Conservation (phyloP, 768 basidiomycete species). For the Calocera cornea region DNA sequence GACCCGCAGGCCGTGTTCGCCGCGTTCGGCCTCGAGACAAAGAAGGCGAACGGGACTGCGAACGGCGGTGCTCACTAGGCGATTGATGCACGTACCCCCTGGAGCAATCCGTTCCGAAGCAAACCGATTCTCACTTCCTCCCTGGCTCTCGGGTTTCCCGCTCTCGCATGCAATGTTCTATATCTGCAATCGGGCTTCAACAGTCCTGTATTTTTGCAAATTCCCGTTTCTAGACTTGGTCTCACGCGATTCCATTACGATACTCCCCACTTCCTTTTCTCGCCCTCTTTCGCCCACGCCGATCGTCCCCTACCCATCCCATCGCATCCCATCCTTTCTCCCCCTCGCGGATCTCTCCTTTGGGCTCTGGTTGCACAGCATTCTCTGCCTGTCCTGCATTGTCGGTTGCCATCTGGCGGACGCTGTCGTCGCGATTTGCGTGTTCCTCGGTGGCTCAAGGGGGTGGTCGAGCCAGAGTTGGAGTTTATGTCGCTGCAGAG, state of each 20-base stretch:
- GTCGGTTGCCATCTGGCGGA: neutral
- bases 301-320: too few species aligned
- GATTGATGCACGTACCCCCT: neutral
- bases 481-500: neutral
- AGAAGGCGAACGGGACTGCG: neutral
- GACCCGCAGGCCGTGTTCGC: constrained; percentile 69
- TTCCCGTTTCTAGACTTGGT: neutral
- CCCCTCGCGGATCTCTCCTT: neutral
- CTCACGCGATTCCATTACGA: neutral
- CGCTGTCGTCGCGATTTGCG: too few species aligned
- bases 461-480: neutral
- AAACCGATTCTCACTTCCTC: neutral
- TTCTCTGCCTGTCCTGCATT: neutral
- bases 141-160: neutral
- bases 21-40: constrained; percentile 42
- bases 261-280: neutral
- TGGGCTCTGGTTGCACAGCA: constrained; percentile 3
- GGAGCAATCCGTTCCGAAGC: neutral
- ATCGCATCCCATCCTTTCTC: neutral
- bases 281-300: neutral
- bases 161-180: constrained; percentile 1
- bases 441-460: neutral
- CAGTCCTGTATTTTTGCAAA: neutral
- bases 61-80: neutral
- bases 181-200: constrained; percentile 5